Percentiles rank a stretch among this genome's conserved stretches.
phyloP scores from a whole-genome alignment of 257 asterid species.

The Perilla frutescens region DNA sequence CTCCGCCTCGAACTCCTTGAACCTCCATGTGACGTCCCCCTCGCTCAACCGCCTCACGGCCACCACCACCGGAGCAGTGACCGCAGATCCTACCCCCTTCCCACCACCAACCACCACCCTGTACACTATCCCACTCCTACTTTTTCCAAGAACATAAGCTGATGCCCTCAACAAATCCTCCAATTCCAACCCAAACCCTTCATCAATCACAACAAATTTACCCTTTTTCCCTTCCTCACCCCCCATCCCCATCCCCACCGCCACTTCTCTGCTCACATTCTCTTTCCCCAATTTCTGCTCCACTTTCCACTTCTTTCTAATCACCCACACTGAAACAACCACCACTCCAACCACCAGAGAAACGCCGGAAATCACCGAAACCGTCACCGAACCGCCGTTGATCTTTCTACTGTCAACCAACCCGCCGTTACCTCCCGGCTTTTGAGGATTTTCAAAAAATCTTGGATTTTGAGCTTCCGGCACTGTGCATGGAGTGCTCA shows the following conservation, averaged over 20 bases:
- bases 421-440: conserved; percentile 54
- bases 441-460: conserved; percentile 45
- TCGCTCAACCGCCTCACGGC: conserved; percentile 94
- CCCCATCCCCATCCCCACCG: conserved; percentile 35
- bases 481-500: conserved; percentile 54
- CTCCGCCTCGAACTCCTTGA: conserved; percentile 86
- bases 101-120: conserved; percentile 84
- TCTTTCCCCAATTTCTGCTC: conserved; percentile 54
- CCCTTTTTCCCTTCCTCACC: conserved; percentile 80
- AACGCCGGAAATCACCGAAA: conserved; percentile 68
- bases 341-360: conserved; percentile 59
- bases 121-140: conserved; percentile 90
- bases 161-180: conserved; percentile 98
- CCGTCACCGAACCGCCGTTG: conserved; percentile 49
- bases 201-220: conserved; percentile 74
- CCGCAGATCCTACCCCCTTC: conserved; percentile 36
- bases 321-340: conserved; percentile 61
- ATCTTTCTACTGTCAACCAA: conserved; percentile 39
- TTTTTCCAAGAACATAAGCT: conserved; percentile 95
- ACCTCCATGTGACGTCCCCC: conserved; percentile 69
- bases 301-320: conserved; percentile 58
- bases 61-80: conserved; percentile 51
- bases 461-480: conserved; percentile 73
- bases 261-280: conserved; percentile 42
- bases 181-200: conserved; percentile 77